Evolutionary conservation across 805 yeast genomes (phyloP).

Genomic region (Ogataea naganishii): DNA sequence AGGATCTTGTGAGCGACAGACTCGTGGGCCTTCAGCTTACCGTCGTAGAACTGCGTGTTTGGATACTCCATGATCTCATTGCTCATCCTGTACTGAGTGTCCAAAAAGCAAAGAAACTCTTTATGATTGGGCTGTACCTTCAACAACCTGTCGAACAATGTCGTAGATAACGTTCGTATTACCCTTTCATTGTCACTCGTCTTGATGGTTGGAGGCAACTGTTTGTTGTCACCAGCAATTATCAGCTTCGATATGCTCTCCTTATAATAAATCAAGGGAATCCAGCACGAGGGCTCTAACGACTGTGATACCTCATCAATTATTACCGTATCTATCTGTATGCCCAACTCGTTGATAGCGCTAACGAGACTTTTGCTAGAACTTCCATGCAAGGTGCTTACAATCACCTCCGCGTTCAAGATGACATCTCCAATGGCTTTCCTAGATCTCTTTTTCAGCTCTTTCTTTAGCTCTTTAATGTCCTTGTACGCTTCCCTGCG

Average conservation of each 20-base stretch:
- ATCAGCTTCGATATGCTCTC: conserved; percentile 47
- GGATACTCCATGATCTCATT: conserved; percentile 70
- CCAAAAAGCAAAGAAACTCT: conserved; percentile 44
- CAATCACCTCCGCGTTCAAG: conserved; percentile 54
- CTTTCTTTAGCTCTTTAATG: conserved; percentile 61
- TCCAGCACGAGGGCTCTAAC: conserved; percentile 94
- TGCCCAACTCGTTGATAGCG: conserved; percentile 24
- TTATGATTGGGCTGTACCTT: conserved; percentile 35
- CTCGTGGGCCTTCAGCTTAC: conserved; percentile 51
- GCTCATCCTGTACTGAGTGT: conserved; percentile 87
- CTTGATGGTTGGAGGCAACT: conserved; percentile 85
- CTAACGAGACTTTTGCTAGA: conserved; percentile 63
- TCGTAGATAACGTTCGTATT: conserved; percentile 42
- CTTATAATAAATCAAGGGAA: conserved; percentile 66
- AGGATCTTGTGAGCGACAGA: conserved; percentile 46
- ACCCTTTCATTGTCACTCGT: conserved; percentile 31
- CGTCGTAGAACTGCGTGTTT: conserved; percentile 54
- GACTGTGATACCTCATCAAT: conserved; percentile 96
- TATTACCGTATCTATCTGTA: conserved; percentile 63
- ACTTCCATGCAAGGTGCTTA: conserved; percentile 84
- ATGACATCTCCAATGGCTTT: conserved; percentile 54
- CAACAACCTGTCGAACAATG: conserved; percentile 77
- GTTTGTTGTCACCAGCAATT: conserved; percentile 90
- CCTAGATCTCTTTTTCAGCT: conserved; percentile 56
- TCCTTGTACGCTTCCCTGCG: conserved; percentile 60